These are phyloP conservation scores for sunflower (Helianthus annuus) DNA, from an alignment of 129 eudicot species.

Conservation along the genomic window DNA sequence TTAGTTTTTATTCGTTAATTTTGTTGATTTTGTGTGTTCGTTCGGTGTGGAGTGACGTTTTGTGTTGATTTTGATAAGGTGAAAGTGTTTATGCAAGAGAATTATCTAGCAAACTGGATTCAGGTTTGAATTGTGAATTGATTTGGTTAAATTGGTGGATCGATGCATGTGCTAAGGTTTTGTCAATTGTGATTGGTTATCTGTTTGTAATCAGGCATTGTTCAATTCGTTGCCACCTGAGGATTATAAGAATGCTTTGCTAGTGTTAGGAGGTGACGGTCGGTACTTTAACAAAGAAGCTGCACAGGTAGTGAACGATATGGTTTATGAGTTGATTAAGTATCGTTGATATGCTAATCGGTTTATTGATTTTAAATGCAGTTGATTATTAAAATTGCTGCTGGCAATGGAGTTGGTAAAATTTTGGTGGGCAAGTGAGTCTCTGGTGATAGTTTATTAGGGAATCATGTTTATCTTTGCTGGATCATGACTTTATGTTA, in stretches of 20 bases:
- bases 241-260: conserved; percentile 72
- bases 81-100: conserved; percentile 86
- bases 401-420: conserved; percentile 96
- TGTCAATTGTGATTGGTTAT: conserved; percentile 1
- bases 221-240: conserved; percentile 90
- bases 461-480: conserved; percentile 10
- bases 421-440: conserved; percentile 96
- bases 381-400: conserved; percentile 93
- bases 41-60: conserved; percentile 21
- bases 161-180: conserved; percentile 14
- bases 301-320: conserved; percentile 60
- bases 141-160: conserved; percentile 6
- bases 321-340: conserved; percentile 2
- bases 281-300: conserved; percentile 92
- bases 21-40: not conserved
- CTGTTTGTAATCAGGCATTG: conserved; percentile 55
- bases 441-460: conserved; percentile 21
- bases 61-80: conserved; percentile 48
- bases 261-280: conserved; percentile 98
- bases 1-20: not conserved
- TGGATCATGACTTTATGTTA: conserved; percentile 32
- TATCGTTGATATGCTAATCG: conserved; percentile 10
- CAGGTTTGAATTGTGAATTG: conserved; percentile 55
- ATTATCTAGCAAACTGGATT: conserved; percentile 97
- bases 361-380: conserved; percentile 35